Evolutionary conservation across 2,329 filamentous ascomycete species (phyloP).

Genomic region (Beauveria sp.): DNA sequence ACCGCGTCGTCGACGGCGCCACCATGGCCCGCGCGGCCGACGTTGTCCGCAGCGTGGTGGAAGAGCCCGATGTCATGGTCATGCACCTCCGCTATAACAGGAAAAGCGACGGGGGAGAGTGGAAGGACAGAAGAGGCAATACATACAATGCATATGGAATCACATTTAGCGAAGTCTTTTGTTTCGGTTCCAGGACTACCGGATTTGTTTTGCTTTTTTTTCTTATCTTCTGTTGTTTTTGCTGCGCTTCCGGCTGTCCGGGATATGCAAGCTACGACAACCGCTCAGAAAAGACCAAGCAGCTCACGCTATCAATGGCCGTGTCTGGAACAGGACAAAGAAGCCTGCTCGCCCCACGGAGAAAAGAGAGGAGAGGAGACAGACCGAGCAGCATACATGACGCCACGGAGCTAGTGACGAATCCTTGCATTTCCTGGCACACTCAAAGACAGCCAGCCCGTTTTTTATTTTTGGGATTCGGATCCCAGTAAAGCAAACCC

Average conservation of each 20-base stretch:
- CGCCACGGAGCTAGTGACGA: neutral
- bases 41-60: constrained; percentile 67
- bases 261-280: neutral
- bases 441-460: neutral
- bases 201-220: neutral
- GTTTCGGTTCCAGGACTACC: neutral
- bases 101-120: neutral
- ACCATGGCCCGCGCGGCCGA: constrained; percentile 89
- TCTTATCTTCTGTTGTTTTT: neutral
- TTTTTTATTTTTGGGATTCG: neutral
- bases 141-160: constrained; percentile 4
- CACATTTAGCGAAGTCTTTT: constrained; percentile 6
- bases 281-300: neutral
- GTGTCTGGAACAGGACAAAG: neutral
- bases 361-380: neutral
- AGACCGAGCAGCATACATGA: neutral
- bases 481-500: neutral
- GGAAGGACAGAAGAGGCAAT: neutral
- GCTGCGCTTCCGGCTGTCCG: neutral
- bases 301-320: neutral
- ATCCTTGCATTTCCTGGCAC: neutral
- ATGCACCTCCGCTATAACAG: constrained; percentile 61
- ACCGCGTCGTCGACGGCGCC: constrained; percentile 87
- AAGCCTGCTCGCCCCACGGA: neutral
- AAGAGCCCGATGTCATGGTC: constrained; percentile 82